A percentile compares a stretch with the other conserved stretches of the same genome.
Conservation (phyloP, 495 filamentous ascomycete species). For the Xylaria curta region DNA sequence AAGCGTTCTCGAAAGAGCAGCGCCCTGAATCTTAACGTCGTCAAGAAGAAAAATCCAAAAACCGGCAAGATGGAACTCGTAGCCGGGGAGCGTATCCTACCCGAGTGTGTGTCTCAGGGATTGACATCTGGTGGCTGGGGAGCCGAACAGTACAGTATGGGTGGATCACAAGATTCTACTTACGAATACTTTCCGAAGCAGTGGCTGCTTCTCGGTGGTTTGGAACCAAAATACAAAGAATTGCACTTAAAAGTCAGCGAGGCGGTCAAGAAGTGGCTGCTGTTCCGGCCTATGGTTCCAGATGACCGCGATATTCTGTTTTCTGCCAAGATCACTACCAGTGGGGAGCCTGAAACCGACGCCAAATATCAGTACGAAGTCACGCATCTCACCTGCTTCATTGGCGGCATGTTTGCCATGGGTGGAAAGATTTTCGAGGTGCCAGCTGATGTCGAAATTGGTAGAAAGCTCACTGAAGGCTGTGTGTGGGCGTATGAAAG, state of each 20-base stretch:
- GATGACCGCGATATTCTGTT: slow-evolving; percentile 80
- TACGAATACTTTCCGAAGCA: slow-evolving; percentile 96
- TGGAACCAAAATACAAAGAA: slow-evolving; percentile 76
- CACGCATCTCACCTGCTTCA: slow-evolving; percentile 86
- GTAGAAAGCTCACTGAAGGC: slow-evolving; percentile 82
- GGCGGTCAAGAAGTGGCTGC: slow-evolving; percentile 73
- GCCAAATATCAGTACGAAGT: slow-evolving; percentile 62
- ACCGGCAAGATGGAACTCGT: slow-evolving; percentile 30
- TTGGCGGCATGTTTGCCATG: slow-evolving; percentile 92
- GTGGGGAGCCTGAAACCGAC: slow-evolving; percentile 46
- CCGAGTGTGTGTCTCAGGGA: slow-evolving; percentile 60
- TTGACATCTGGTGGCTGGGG: slow-evolving; percentile 49
- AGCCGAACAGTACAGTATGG: slow-evolving; percentile 61
- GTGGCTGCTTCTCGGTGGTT: slow-evolving; percentile 79
- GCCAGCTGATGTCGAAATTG: slow-evolving; percentile 81
- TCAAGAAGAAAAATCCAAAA: slow-evolving; percentile 27
- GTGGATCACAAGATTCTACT: slow-evolving; percentile 84
- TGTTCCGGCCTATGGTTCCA: slow-evolving; percentile 85
- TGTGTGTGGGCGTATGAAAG: slow-evolving; percentile 93
- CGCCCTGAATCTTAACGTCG: slow-evolving; percentile 29
- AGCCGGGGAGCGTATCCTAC: slow-evolving; percentile 18
- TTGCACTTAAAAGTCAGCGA: slow-evolving; percentile 81
- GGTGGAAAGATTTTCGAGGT: slow-evolving; percentile 85
- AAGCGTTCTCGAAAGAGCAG: slow-evolving; percentile 33
- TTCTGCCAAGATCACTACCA: slow-evolving; percentile 56